Percentiles rank a stretch among this genome's conserved stretches.
Conservation (phyloP, 768 basidiomycete species). For the Podaxis sp. region DNA sequence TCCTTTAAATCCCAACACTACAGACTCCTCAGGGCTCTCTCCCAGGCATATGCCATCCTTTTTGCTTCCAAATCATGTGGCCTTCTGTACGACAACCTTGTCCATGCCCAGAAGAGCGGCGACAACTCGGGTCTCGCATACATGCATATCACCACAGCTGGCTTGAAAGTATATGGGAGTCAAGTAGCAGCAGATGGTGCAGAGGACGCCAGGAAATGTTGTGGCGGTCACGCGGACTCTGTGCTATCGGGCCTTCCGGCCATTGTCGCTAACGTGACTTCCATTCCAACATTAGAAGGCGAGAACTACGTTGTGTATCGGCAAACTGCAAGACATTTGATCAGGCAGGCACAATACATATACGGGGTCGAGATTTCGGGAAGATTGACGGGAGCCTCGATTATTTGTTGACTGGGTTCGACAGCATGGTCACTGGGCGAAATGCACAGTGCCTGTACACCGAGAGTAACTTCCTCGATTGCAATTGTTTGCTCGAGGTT, state of each 20-base stretch:
- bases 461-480: conserved; percentile 19
- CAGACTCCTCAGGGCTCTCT: conserved; percentile 20
- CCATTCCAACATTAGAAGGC: conserved; percentile 25
- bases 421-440: neutral
- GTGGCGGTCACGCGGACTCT: conserved; percentile 27
- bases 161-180: conserved; percentile 24
- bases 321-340: conserved; percentile 27
- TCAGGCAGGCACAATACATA: conserved; percentile 17
- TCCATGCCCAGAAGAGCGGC: conserved; percentile 9
- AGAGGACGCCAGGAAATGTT: conserved; percentile 27
- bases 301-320: conserved; percentile 30
- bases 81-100: conserved; percentile 17
- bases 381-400: neutral
- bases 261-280: conserved; percentile 19
- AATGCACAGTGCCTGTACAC: neutral
- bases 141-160: conserved; percentile 21
- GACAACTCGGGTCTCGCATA: conserved; percentile 18
- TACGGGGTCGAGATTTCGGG: neutral
- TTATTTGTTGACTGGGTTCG: conserved; percentile 1
- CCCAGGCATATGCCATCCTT: conserved; percentile 22
- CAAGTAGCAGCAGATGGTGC: conserved; percentile 24
- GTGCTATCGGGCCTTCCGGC: conserved; percentile 24
- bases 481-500: conserved; percentile 17
- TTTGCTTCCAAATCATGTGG: conserved; percentile 20
- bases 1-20: conserved; percentile 25